Percentiles rank a stretch among this genome's conserved stretches.
Conservation (phyloP, 768 basidiomycete species). For the Mycena alexandri region DNA sequence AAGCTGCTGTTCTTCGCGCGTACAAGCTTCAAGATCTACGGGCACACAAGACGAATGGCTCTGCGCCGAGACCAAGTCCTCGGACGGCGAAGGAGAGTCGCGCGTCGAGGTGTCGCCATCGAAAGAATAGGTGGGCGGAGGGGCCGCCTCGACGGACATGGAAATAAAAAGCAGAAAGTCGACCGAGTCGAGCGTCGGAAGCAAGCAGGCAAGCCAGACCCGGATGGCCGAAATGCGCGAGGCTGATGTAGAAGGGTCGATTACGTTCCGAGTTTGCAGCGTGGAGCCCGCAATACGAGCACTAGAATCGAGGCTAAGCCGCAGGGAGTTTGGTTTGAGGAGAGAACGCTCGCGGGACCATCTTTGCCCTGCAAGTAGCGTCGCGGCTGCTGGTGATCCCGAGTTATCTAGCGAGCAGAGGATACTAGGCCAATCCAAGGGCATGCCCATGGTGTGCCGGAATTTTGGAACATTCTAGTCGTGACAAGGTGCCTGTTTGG, state of each 20-base stretch:
- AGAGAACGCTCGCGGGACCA: background rate
- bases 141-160: slow-evolving; percentile 24
- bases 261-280: slow-evolving; percentile 21
- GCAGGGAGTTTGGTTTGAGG: background rate
- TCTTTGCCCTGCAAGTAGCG: background rate
- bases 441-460: too few species aligned
- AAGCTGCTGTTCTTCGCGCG: slow-evolving; percentile 11
- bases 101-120: slow-evolving; percentile 23
- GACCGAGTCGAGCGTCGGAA: slow-evolving; percentile 15
- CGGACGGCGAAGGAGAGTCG: slow-evolving; percentile 27
- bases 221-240: slow-evolving; percentile 21
- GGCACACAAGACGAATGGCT: slow-evolving; percentile 18
- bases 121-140: slow-evolving; percentile 37
- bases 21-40: background rate
- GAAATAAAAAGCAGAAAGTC: background rate
- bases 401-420: too few species aligned
- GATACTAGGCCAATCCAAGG: too few species aligned
- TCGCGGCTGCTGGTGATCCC: too few species aligned
- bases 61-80: slow-evolving; percentile 29
- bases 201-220: slow-evolving; percentile 2
- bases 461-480: too few species aligned
- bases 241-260: slow-evolving; percentile 34
- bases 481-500: too few species aligned
- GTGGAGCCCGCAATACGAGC: background rate
- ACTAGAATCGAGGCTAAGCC: slow-evolving; percentile 1